phyloP scores from a whole-genome alignment of 805 yeast species.

The Pichia pseudocactophila region DNA sequence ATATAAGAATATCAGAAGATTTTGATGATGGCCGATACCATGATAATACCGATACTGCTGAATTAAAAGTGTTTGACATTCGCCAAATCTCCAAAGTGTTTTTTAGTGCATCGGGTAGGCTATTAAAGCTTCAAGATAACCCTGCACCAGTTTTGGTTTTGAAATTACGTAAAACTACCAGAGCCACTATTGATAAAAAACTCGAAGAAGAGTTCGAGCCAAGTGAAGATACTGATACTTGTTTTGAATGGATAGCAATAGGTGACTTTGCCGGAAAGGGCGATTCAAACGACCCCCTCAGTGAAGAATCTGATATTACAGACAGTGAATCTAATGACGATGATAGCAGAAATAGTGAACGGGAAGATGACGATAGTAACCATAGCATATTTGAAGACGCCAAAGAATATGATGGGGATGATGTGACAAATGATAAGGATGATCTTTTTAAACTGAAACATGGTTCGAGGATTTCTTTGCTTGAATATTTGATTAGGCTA shows the following conservation, averaged over 20 bases:
- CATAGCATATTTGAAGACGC: constrained; percentile 15
- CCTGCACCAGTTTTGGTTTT: constrained; percentile 59
- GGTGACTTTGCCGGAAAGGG: constrained; percentile 32
- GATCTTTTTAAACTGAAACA: neutral
- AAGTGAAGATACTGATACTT: constrained; percentile 9
- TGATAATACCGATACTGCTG: constrained; percentile 38
- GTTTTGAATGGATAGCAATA: constrained; percentile 43
- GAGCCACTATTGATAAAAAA: constrained; percentile 11
- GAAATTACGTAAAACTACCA: constrained; percentile 31
- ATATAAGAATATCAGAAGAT: constrained; percentile 42
- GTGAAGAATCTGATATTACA: too few species aligned
- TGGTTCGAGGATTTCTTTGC: constrained; percentile 35
- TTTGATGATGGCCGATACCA: constrained; percentile 69
- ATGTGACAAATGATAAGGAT: constrained; percentile 18
- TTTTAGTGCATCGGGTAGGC: constrained; percentile 61
- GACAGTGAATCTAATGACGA: too few species aligned
- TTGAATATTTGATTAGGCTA: constrained; percentile 57
- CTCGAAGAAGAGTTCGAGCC: constrained; percentile 6
- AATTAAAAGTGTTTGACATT: constrained; percentile 29
- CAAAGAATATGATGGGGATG: constrained; percentile 21
- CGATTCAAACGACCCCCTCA: constrained; percentile 1
- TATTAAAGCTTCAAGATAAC: constrained; percentile 53
- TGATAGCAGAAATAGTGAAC: constrained; percentile 8
- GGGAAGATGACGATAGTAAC: constrained; percentile 34
- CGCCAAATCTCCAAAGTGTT: constrained; percentile 42